phyloP scores from a whole-genome alignment of 73 alveolate genomes.

The Tetrahymena malaccensis region DNA sequence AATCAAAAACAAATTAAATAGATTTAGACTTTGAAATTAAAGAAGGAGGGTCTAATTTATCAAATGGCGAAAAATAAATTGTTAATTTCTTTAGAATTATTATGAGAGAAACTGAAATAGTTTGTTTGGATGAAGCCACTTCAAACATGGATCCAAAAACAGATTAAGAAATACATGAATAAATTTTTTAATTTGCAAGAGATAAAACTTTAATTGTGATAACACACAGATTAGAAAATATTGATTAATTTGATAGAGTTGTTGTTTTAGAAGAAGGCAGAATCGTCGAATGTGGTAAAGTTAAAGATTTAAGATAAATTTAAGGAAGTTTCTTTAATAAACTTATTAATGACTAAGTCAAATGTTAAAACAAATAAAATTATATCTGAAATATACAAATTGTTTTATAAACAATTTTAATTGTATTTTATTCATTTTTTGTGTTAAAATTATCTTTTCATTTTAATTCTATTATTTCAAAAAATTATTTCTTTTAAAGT shows the following conservation, averaged over 20 bases:
- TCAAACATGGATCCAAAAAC: constrained; percentile 91
- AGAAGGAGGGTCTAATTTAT: constrained; percentile 61
- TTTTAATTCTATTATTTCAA: no score
- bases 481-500: no score
- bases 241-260: constrained; percentile 46
- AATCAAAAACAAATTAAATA: no score
- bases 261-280: constrained; percentile 54
- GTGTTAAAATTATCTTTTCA: no score
- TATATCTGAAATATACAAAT: no score
- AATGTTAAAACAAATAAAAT: no score
- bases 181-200: constrained; percentile 38
- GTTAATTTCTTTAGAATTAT: constrained; percentile 71
- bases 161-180: constrained; percentile 71
- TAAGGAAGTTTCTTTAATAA: neutral
- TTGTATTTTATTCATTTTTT: no score
- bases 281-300: constrained; percentile 45
- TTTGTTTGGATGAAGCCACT: constrained; percentile 96
- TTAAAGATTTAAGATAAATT: neutral
- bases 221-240: constrained; percentile 53
- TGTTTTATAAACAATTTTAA: no score
- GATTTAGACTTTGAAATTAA: constrained; percentile 18
- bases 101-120: constrained; percentile 55
- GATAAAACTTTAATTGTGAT: constrained; percentile 46
- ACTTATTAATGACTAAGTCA: neutral
- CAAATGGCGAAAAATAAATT: constrained; percentile 68